Conservation (phyloP, 441 rosid species). For the Jatropha podagrica region DNA sequence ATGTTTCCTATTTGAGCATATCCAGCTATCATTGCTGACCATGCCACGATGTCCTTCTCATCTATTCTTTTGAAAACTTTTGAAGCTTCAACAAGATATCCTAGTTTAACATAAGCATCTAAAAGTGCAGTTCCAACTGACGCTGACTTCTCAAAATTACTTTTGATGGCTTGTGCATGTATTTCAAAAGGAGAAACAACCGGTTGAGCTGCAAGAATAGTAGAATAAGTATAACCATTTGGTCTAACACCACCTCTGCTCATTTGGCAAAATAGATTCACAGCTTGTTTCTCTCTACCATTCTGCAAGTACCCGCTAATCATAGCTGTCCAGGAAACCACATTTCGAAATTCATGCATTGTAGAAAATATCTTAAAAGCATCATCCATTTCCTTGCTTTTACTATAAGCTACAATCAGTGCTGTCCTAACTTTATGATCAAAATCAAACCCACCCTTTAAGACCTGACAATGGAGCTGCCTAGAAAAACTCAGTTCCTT, state of each 20-base stretch:
- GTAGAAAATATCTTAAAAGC: constrained; percentile 60
- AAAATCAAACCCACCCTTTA: constrained; percentile 52
- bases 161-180: constrained; percentile 53
- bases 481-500: constrained; percentile 45
- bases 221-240: constrained; percentile 68
- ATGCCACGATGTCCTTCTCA: constrained; percentile 72
- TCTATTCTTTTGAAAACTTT: constrained; percentile 60
- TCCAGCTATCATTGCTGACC: constrained; percentile 84
- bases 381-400: constrained; percentile 63
- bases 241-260: constrained; percentile 59
- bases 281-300: constrained; percentile 56
- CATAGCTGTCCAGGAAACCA: constrained; percentile 87
- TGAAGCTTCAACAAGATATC: constrained; percentile 57
- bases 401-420: constrained; percentile 69
- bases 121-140: constrained; percentile 83
- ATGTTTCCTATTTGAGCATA: constrained; percentile 67
- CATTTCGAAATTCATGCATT: constrained; percentile 50
- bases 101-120: constrained; percentile 74
- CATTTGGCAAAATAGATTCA: constrained; percentile 56
- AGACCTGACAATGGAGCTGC: constrained; percentile 62
- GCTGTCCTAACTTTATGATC: constrained; percentile 62
- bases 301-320: constrained; percentile 75
- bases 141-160: constrained; percentile 51
- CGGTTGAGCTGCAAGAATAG: constrained; percentile 63
- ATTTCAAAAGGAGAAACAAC: constrained; percentile 53